Evolutionary conservation across 23 red algal species (phyloP), one percentile per base, ranked within the genome.

Genomic region (Pyropia haitanensis): DNA sequence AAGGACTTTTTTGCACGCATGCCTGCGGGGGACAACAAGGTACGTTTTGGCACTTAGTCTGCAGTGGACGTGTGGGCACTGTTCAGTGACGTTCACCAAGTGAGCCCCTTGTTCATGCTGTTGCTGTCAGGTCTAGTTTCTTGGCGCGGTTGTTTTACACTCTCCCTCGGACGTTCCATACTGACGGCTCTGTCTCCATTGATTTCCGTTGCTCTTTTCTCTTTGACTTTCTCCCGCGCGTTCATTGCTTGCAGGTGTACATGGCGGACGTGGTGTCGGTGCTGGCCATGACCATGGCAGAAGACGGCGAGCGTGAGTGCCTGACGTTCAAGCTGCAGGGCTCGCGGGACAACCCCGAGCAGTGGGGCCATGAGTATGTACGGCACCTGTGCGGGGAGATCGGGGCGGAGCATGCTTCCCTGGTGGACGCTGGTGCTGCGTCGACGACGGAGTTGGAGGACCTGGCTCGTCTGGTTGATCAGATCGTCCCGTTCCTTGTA

Each of bases 281-380:
- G 19, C 48, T 98, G 55, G 81, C 94, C 39, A 98, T 98, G 94
- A 88, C 94, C 1, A 98, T 98, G 94, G 85, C 85, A 17, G 77
- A 90, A 49, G 66, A 65, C 13, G 73, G 65, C 46, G 51, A 60
- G 12, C 72, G 74, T 16, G 94, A 98, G 63, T 88, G 76, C 56
- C 63, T 98, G 15, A 68, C 65, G 5, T 98, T 90, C 56, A 89
- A 90, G 50, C 65, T 98, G 44, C 75, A 59, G 13, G 94, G 94
- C 18, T 70, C 73, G 28, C 28, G 58, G 1, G 79, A 84, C 25
- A 29, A 71, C 2, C 80, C 81, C 1, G 68, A 87, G 48, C 68
- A 75, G 25, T 98, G 94, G 94, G 94, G 94, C 0, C 94, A 98
- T 30, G 94, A 98, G 56, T 98, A 98, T 53, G 85, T 91, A 0